A percentile compares a stretch with the other conserved stretches of the same genome.
phyloP scores from a whole-genome alignment of 2,329 filamentous ascomycete species.

The Capronia epimyces region DNA sequence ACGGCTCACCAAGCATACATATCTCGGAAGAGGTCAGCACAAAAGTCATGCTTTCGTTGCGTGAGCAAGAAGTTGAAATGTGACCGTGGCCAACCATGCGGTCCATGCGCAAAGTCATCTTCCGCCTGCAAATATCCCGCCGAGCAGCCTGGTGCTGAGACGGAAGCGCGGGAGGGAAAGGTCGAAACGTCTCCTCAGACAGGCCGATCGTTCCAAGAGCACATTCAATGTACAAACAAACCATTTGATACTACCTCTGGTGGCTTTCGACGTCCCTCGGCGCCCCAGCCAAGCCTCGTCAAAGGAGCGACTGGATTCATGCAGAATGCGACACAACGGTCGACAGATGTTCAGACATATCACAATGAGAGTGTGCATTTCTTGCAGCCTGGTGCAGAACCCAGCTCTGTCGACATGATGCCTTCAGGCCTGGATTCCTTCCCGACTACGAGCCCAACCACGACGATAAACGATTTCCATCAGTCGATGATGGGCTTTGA shows the following conservation, averaged over 20 bases:
- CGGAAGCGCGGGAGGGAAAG: constrained; percentile 5
- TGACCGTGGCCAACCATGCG: constrained; percentile 15
- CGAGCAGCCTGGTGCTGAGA: constrained; percentile 1
- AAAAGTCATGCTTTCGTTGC: constrained; percentile 24
- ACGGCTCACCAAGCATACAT: constrained; percentile 19
- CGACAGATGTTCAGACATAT: constrained; percentile 1
- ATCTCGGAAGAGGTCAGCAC: constrained; percentile 13
- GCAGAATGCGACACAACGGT: not conserved
- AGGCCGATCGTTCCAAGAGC: constrained; percentile 1
- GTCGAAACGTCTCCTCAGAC: constrained; percentile 3
- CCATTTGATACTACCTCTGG: not conserved
- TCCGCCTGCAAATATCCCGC: constrained; percentile 15
- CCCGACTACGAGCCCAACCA: constrained; percentile 12
- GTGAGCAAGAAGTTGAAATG: constrained; percentile 24
- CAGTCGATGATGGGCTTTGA: constrained; percentile 14
- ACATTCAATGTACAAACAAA: not conserved
- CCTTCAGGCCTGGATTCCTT: constrained; percentile 14
- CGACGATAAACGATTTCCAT: constrained; percentile 8
- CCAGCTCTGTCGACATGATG: constrained; percentile 10
- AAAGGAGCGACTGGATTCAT: constrained; percentile 1
- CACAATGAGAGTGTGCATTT: not conserved
- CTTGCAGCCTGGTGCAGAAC: constrained; percentile 10
- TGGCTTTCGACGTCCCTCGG: constrained; percentile 1
- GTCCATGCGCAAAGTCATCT: constrained; percentile 10
- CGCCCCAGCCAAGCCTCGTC: not conserved